phyloP scores from a whole-genome alignment of 345 rosid species.

The Rubroshorea leprosula region DNA sequence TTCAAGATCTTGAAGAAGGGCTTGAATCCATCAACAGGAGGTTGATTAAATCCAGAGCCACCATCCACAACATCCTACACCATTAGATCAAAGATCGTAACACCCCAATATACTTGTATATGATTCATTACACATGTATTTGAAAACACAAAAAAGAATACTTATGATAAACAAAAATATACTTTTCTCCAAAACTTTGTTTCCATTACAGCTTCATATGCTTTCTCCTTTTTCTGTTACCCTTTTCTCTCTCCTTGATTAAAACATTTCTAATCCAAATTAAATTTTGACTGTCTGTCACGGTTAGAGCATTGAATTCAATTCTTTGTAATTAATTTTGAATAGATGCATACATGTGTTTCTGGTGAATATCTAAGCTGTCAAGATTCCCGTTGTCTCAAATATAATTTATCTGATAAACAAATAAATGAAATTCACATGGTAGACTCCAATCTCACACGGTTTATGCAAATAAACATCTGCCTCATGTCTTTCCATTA shows the following conservation, averaged over 20 bases:
- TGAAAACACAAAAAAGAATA: background rate
- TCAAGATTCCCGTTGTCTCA: background rate
- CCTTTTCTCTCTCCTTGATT: background rate
- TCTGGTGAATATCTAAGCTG: background rate
- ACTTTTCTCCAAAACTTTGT: background rate
- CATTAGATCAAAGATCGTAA: background rate
- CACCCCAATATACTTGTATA: background rate
- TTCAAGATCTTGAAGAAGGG: constrained; percentile 39
- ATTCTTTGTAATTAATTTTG: too few species aligned
- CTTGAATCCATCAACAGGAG: constrained; percentile 26
- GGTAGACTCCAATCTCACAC: background rate
- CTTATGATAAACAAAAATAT: background rate
- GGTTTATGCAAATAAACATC: background rate
- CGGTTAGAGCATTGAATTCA: too few species aligned
- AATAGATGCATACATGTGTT: too few species aligned
- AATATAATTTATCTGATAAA: background rate
- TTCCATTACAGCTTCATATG: background rate
- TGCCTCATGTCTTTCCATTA: too few species aligned
- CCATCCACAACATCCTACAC: constrained; percentile 33
- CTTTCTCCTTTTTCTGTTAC: background rate
- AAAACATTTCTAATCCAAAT: background rate
- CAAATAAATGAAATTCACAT: background rate
- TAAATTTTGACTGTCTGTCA: too few species aligned
- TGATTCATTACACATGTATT: background rate
- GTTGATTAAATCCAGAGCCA: constrained; percentile 41